Percentiles rank a stretch among this genome's conserved stretches.
These are phyloP conservation scores for Cladosporium sp. DNA, from an alignment of 2,329 filamentous ascomycete species.

Conservation along the genomic window DNA sequence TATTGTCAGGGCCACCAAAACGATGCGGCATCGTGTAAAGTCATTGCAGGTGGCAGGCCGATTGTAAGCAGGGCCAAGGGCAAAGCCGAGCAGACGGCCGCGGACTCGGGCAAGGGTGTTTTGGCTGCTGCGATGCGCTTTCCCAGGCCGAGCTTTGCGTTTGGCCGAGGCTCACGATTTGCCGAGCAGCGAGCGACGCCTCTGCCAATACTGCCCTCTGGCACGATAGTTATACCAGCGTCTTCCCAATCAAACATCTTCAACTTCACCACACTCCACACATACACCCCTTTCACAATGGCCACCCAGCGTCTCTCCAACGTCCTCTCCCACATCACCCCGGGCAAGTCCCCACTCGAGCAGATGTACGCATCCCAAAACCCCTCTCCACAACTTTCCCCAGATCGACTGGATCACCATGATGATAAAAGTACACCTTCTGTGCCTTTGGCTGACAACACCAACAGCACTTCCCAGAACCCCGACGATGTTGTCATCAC, in stretches of 20 bases:
- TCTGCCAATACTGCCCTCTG: background rate
- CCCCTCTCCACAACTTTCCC: conserved; percentile 47
- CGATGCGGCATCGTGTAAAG: background rate
- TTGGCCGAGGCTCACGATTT: conserved; percentile 15
- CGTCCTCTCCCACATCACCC: conserved; percentile 82
- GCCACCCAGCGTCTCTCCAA: conserved; percentile 82
- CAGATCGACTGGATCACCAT: conserved; percentile 56
- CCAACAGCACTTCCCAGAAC: conserved; percentile 66
- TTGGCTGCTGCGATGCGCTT: background rate
- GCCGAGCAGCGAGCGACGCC: conserved; percentile 1
- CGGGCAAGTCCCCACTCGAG: conserved; percentile 66
- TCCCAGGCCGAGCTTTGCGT: background rate
- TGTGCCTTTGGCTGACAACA: background rate
- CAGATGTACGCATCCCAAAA: conserved; percentile 68
- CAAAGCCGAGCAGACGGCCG: background rate
- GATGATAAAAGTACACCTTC: conserved; percentile 20
- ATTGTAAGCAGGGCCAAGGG: background rate
- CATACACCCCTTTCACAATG: conserved; percentile 55
- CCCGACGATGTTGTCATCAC: conserved; percentile 97
- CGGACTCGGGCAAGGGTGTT: background rate
- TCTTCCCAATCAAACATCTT: background rate
- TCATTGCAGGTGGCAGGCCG: background rate
- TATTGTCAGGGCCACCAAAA: background rate
- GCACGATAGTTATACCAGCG: background rate
- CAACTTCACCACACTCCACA: conserved; percentile 1